Percentiles rank a stretch among this genome's conserved stretches.
Evolutionary conservation across 768 basidiomycete species (phyloP).

Genomic region (Lactarius pseudohatsudake): DNA sequence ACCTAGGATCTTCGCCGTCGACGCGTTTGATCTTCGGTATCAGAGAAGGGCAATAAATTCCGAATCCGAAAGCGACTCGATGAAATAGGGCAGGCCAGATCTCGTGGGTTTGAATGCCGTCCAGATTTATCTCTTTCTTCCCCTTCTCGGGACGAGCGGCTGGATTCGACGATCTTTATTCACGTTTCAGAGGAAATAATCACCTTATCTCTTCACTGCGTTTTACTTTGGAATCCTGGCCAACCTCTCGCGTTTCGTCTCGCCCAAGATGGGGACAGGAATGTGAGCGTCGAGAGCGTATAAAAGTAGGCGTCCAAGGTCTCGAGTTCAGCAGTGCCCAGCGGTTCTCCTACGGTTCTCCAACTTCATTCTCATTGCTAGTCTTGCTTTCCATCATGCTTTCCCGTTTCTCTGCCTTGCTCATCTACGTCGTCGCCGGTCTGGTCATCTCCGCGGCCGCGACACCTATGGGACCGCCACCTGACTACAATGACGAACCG

Average conservation of each 20-base stretch:
- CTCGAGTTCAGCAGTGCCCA: constrained; percentile 20
- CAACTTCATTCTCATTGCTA: constrained; percentile 13
- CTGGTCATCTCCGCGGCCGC: constrained; percentile 19
- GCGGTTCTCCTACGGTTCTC: constrained; percentile 23
- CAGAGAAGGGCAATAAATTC: background rate
- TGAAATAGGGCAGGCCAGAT: background rate
- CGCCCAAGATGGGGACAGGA: constrained; percentile 6
- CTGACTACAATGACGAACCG: constrained; percentile 10
- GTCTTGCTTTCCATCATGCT: constrained; percentile 23
- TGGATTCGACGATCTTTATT: background rate
- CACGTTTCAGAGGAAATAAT: background rate
- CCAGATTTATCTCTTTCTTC: background rate
- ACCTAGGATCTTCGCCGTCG: background rate
- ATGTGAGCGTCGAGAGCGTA: constrained; percentile 7
- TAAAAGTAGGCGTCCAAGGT: constrained; percentile 1
- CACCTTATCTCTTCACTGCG: background rate
- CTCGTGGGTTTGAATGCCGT: background rate
- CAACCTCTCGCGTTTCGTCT: background rate
- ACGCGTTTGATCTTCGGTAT: background rate
- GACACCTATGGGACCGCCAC: constrained; percentile 10
- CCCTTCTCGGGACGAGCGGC: background rate
- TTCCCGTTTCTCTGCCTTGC: constrained; percentile 21
- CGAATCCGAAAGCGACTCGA: background rate
- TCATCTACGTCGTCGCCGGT: constrained; percentile 21
- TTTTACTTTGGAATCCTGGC: background rate